Percentiles rank a stretch among this genome's conserved stretches.
These are phyloP conservation scores for Globisporangium perplexum DNA, from an alignment of 352 stramenopile genomes.

Conservation along the genomic window DNA sequence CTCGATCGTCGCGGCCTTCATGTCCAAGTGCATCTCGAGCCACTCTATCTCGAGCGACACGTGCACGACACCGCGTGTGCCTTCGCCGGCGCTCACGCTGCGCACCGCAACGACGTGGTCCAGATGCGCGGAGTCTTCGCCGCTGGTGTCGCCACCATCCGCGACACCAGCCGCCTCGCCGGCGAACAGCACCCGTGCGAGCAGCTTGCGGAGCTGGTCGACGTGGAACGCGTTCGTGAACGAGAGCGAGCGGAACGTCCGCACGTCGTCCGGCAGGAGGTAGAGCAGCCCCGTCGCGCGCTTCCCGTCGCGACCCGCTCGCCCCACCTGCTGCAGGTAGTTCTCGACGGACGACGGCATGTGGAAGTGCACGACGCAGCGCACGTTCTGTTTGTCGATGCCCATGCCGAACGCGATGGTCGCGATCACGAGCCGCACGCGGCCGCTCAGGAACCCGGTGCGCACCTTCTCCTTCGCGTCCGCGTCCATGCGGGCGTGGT, in stretches of 20 bases:
- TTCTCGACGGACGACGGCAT: slow-evolving; percentile 96
- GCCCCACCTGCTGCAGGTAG: slow-evolving; percentile 97
- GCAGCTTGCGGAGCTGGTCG: slow-evolving; percentile 39
- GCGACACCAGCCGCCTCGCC: neutral
- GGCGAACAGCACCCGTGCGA: slow-evolving; percentile 33
- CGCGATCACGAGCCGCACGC: slow-evolving; percentile 90
- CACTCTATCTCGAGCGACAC: slow-evolving; percentile 52
- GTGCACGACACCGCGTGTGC: slow-evolving; percentile 2
- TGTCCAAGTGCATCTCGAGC: slow-evolving; percentile 57
- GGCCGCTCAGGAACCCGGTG: slow-evolving; percentile 83
- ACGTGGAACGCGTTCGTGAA: slow-evolving; percentile 64
- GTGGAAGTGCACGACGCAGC: slow-evolving; percentile 97
- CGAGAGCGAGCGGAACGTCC: slow-evolving; percentile 61
- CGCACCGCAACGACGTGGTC: slow-evolving; percentile 5
- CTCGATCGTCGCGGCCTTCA: slow-evolving; percentile 69
- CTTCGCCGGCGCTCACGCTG: neutral
- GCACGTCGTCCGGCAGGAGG: slow-evolving; percentile 56
- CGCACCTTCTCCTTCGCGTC: slow-evolving; percentile 77
- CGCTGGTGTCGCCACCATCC: neutral
- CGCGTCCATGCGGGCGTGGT: slow-evolving; percentile 91
- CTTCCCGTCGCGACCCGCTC: slow-evolving; percentile 93
- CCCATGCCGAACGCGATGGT: slow-evolving; percentile 98
- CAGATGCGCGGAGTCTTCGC: neutral
- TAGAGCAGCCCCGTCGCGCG: slow-evolving; percentile 58
- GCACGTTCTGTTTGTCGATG: slow-evolving; percentile 98